Evolutionary conservation across 495 filamentous ascomycete species (phyloP).

Genomic region (Aspergillus saccharolyticus): DNA sequence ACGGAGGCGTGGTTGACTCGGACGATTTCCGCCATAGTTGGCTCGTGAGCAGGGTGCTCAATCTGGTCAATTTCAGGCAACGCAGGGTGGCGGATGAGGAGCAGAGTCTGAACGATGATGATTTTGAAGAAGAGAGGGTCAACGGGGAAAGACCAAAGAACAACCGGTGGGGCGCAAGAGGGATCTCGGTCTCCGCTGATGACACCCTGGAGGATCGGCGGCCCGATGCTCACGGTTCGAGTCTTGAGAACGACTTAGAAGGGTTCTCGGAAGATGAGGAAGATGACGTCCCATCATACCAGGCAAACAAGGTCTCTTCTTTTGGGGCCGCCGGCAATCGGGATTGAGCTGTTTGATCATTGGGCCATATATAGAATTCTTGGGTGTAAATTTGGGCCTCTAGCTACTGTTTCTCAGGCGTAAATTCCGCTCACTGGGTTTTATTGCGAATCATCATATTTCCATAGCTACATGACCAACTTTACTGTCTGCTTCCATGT

Average conservation of each 20-base stretch:
- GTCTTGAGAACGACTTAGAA: constrained; percentile 18
- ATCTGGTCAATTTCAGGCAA: constrained; percentile 37
- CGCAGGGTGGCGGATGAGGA: constrained; percentile 32
- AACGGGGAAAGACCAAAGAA: constrained; percentile 24
- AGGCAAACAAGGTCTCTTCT: constrained; percentile 9
- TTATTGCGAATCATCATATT: not conserved
- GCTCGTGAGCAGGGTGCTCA: constrained; percentile 51
- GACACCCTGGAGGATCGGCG: constrained; percentile 57
- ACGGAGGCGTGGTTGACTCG: constrained; percentile 86
- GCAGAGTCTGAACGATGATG: constrained; percentile 38
- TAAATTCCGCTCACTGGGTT: not conserved
- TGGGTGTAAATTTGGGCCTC: not conserved
- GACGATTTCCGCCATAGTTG: constrained; percentile 84
- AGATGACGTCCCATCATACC: constrained; percentile 7
- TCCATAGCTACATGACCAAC: not conserved
- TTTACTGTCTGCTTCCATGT: not conserved
- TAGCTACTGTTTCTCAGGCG: not conserved
- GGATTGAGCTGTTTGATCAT: constrained; percentile 1
- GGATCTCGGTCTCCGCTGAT: constrained; percentile 77
- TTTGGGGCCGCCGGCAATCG: not conserved
- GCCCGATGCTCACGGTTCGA: constrained; percentile 10
- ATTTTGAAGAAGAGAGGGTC: constrained; percentile 19
- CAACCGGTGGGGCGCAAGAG: constrained; percentile 69
- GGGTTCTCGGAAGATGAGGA: constrained; percentile 28
- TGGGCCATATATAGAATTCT: constrained; percentile 1